Base-by-base conservation (phyloP, 306 rosid species). In the Inga leiocalycina region DNA sequence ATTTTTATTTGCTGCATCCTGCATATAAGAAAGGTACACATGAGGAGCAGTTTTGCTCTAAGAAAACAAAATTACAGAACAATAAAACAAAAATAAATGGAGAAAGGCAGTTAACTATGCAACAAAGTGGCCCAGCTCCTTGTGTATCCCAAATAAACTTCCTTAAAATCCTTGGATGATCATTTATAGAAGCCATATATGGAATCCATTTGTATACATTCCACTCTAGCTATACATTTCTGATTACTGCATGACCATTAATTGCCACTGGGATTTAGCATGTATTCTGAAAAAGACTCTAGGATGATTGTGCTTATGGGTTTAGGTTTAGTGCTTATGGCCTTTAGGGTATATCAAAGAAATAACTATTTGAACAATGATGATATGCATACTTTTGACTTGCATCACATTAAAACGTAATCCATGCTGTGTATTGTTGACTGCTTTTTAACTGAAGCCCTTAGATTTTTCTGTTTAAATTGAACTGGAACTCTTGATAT, bases 251-350 rank as follows among this genome's bases (percentile, higher is more conserved):
- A 39, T 69, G 45, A 39, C n/a, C 72, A 5, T 16, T 20, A 67
- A 69, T 20, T 69, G 74, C 27, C 49, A 39, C 49, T 17, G n/a
- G 73, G 73, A 45, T 45, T 65, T 46, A 5, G n/a, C 44, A 68
- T 78, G 76, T 20, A 20, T 59, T 68, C 76, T 69, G 56, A 51
- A 68, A 79, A 15, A 8, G 54, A 43, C 83, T 70, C 62, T 37
- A 16, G 39, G 35, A 22, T 51, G 57, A 70, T 37, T 52, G 7
- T 74, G 74, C 73, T 62, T 73, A 24, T 41, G 46, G 27, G 35
- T 41, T 52, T 44, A 41, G 30, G 44, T 66, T 75, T 76, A 56
- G 27, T 66, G 70, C 67, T 80, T 74, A 74, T 24, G 68, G 19
- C 54, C 68, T 54, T 20, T 4, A 17, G 17, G 34, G 59, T 37